phyloP scores from a whole-genome alignment of 1,284 basidiomycete species.

The Mrakiaceae sp. region DNA sequence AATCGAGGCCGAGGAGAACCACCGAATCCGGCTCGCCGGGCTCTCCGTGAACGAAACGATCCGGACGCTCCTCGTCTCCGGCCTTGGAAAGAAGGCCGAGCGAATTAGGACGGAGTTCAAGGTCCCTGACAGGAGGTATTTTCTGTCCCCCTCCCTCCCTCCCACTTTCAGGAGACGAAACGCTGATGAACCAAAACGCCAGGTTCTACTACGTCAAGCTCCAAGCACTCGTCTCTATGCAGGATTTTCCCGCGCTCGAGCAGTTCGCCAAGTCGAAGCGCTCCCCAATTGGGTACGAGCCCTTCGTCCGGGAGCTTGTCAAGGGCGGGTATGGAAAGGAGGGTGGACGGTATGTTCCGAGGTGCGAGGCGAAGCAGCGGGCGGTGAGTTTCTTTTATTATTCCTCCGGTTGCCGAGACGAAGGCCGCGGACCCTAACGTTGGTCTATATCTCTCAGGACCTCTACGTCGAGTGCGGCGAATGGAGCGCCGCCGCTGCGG shows the following conservation, averaged over 20 bases:
- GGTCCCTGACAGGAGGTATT: constrained; percentile 75
- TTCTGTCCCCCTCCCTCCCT: constrained; percentile 18
- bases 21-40: constrained; percentile 55
- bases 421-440: neutral
- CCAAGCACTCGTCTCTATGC: constrained; percentile 59
- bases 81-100: constrained; percentile 73
- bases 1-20: constrained; percentile 73
- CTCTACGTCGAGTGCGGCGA: constrained; percentile 78
- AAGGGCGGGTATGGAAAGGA: constrained; percentile 59
- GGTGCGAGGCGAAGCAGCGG: constrained; percentile 69
- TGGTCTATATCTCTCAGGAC: constrained; percentile 36
- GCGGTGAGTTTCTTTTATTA: constrained; percentile 28
- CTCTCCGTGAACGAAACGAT: constrained; percentile 75
- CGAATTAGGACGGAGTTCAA: constrained; percentile 76
- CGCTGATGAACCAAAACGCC: neutral
- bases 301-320: constrained; percentile 72
- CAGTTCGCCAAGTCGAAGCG: constrained; percentile 70
- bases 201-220: constrained; percentile 91
- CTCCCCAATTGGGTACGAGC: constrained; percentile 90
- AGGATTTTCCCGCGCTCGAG: constrained; percentile 76
- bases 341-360: constrained; percentile 60
- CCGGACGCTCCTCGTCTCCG: constrained; percentile 57
- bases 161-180: neutral
- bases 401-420: neutral
- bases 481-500: constrained; percentile 73